Percentiles rank a stretch among this genome's conserved stretches.
Conservation (phyloP, 306 rosid genomes). For the Acacia crassicarpa region DNA sequence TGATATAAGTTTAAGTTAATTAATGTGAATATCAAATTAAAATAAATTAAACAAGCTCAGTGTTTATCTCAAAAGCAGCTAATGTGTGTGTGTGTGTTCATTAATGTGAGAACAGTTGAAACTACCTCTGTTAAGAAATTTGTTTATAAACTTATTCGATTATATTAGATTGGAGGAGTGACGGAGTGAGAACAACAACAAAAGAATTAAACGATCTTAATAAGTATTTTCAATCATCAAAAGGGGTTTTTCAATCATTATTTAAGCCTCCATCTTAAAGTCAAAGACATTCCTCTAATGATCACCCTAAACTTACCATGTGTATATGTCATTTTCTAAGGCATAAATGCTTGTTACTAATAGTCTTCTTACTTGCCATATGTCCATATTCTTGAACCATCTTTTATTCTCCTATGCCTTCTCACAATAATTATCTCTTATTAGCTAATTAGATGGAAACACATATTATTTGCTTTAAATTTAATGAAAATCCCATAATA, state of each 20-base stretch:
- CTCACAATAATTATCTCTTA: too few relatives aligned
- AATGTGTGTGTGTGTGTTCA: not conserved
- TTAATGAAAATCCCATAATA: too few relatives aligned
- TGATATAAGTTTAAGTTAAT: not conserved
- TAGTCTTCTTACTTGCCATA: too few relatives aligned
- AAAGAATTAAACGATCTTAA: not conserved
- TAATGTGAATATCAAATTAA: not conserved
- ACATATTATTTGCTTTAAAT: too few relatives aligned
- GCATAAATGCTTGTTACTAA: too few relatives aligned
- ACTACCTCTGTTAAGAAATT: not conserved
- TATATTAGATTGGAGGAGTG: not conserved
- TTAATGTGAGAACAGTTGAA: not conserved
- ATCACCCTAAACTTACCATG: too few relatives aligned
- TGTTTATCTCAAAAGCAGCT: not conserved
- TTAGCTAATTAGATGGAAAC: too few relatives aligned
- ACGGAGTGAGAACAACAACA: not conserved
- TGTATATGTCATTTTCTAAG: too few relatives aligned
- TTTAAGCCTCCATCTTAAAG: too few relatives aligned
- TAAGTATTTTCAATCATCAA: not conserved
- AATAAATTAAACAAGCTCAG: not conserved
- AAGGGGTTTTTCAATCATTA: not conserved
- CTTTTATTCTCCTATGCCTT: too few relatives aligned
- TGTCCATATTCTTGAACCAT: too few relatives aligned
- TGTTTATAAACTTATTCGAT: not conserved
- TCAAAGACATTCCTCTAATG: too few relatives aligned